A percentile compares a stretch with the other conserved stretches of the same genome.
Evolutionary conservation across 441 rosid genomes (phyloP).

Genomic region (Macaranga tanarius): DNA sequence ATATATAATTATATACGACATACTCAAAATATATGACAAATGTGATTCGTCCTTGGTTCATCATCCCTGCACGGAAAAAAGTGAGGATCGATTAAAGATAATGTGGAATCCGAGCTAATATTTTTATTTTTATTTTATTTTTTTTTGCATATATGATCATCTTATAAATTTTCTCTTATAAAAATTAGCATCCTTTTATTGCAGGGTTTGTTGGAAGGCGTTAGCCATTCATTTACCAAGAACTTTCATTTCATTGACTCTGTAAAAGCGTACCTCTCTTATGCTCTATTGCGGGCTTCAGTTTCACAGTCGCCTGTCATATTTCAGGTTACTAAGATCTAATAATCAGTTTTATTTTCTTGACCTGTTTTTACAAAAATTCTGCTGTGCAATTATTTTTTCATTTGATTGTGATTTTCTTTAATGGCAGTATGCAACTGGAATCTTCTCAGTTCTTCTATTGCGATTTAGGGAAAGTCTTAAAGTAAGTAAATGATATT

Average conservation of each 20-base stretch:
- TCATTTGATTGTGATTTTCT: conserved; percentile 31
- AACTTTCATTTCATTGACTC: conserved; percentile 98
- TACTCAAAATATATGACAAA: not conserved
- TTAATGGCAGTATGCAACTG: conserved; percentile 90
- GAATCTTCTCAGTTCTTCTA: conserved; percentile 92
- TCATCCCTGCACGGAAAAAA: not conserved
- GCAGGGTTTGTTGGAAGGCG: conserved; percentile 96
- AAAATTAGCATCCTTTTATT: conserved; percentile 29
- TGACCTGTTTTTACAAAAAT: conserved; percentile 19
- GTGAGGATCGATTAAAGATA: not conserved
- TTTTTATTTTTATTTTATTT: not conserved
- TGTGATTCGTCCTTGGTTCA: conserved; percentile 5
- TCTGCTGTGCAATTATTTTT: conserved; percentile 23
- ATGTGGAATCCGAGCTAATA: not conserved
- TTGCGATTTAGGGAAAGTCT: conserved; percentile 95
- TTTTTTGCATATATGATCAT: not conserved
- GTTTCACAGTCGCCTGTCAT: conserved; percentile 85
- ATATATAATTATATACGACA: too few relatives aligned
- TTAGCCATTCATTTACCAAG: conserved; percentile 89
- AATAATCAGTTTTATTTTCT: conserved; percentile 19
- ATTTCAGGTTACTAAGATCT: conserved; percentile 74
- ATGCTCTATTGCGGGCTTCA: conserved; percentile 95
- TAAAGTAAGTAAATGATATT: conserved; percentile 59
- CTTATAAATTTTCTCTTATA: conserved; percentile 1
- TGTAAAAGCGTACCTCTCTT: conserved; percentile 96